Evolutionary conservation across 805 yeast species (phyloP), one percentile per base, ranked within the genome.

Genomic region (Lipomyces oligophaga): DNA sequence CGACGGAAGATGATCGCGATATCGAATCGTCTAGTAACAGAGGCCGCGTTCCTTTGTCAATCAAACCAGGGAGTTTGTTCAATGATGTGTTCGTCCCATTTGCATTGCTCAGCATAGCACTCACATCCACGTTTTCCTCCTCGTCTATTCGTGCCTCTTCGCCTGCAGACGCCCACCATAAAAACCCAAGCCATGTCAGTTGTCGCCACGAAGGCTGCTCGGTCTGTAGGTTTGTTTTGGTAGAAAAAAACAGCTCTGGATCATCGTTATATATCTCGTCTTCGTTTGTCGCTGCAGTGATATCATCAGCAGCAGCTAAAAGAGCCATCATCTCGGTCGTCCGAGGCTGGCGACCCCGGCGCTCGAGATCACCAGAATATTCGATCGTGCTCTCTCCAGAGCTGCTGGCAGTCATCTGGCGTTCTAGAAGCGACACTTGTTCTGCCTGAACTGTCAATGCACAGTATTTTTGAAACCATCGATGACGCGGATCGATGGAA

Each of bases 131-230:
- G 25, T 66, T 69, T 28, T 62, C 65, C 33, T 73, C 75, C 24
- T 67, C 69, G 37, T 68, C 66, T 18, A 66, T 60, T 20, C 62
- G 63, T 13, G 69, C 68, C 33, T 73, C 71, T 49, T 80, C 83
- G 6, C 93, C 95, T 1, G 93, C 90, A 25, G 84, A 75, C 2
- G 95, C 95, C 87, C 90, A 85, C 93, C 93, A 85, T 18, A 83
- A 68, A 48, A 84, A 74, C 0, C 88, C 88, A 43, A 76, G 70
- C 84, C 85, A 80, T 1, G 80, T 67, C 33, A 75, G 68, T 55
- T 79, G 81, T 43, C 71, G 69, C 75, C 84, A 73, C 1, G 83
- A 72, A 19, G 72, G 62, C 36, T 27, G 57, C 33, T 43, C 46
- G 24, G 49, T 40, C 31, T 32, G 40, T 5, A 51, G 34, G 30